These are phyloP conservation scores for Backusella westeae DNA, from an alignment of 192 early-diverging fungal genomes.

Conservation along the genomic window DNA sequence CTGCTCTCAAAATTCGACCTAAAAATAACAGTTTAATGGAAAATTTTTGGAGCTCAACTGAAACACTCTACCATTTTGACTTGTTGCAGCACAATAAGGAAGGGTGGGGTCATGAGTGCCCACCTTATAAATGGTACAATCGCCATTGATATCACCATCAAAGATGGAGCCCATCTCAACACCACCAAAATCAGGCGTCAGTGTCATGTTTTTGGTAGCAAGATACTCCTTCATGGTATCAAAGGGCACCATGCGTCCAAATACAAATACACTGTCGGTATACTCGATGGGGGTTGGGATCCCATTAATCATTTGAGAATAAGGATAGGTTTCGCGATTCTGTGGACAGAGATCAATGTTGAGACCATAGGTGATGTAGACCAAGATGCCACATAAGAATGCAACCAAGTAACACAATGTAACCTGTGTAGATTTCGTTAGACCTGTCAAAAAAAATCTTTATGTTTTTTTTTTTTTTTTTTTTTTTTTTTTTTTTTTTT, in stretches of 20 bases:
- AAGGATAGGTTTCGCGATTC: constrained; percentile 8
- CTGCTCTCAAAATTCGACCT: not conserved
- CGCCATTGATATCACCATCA: constrained; percentile 24
- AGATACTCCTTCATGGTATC: constrained; percentile 24
- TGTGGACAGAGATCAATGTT: constrained; percentile 33
- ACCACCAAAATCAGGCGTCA: constrained; percentile 29
- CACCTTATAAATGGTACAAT: constrained; percentile 19
- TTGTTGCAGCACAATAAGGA: constrained; percentile 19
- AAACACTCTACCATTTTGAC: constrained; percentile 26
- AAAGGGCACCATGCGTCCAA: constrained; percentile 28
- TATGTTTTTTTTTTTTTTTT: not conserved
- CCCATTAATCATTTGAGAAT: constrained; percentile 15
- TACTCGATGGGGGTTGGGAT: not conserved
- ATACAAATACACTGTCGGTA: constrained; percentile 21
- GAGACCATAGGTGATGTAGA: constrained; percentile 50
- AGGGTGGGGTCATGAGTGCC: constrained; percentile 6
- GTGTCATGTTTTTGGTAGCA: constrained; percentile 13
- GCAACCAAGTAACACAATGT: constrained; percentile 45
- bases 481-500: not conserved
- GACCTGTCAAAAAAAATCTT: not conserved
- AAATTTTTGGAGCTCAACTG: not conserved
- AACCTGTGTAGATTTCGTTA: constrained; percentile 20
- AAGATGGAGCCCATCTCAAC: constrained; percentile 33
- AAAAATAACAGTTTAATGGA: constrained; percentile 4
- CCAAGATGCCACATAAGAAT: constrained; percentile 32